phyloP scores from a whole-genome alignment of 495 filamentous ascomycete genomes.

The Tuber brumale region DNA sequence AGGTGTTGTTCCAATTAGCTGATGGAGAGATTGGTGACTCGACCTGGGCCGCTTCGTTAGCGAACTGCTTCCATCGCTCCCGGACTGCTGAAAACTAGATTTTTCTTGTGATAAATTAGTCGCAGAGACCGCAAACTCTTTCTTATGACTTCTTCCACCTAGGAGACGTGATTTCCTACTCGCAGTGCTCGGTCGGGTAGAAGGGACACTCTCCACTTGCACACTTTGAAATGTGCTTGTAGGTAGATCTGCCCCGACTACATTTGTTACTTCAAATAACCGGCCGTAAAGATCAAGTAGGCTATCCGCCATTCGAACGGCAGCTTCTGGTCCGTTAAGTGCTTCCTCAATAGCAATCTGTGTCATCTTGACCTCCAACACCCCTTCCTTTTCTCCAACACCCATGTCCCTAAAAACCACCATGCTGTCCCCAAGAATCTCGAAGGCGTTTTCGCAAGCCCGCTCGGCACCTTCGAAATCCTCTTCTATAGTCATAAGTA shows the following conservation, averaged over 20 bases:
- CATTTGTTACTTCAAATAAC: constrained; percentile 55
- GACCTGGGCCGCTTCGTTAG: constrained; percentile 36
- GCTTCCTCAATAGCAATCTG: constrained; percentile 80
- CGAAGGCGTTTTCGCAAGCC: constrained; percentile 84
- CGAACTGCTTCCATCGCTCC: constrained; percentile 2
- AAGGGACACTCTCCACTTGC: constrained; percentile 28
- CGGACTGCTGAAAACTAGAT: background rate
- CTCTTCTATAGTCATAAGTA: constrained; percentile 77
- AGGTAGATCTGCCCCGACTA: constrained; percentile 18
- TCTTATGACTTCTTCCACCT: constrained; percentile 35
- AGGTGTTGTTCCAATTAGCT: constrained; percentile 15
- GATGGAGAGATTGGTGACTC: constrained; percentile 35
- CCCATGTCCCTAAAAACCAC: constrained; percentile 35
- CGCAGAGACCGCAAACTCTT: constrained; percentile 34
- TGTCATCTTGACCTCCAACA: constrained; percentile 84
- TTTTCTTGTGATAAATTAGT: constrained; percentile 38
- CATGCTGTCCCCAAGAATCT: constrained; percentile 52
- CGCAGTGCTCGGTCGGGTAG: constrained; percentile 27
- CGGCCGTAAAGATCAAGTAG: constrained; percentile 70
- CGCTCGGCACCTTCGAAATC: constrained; percentile 73
- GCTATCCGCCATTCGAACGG: constrained; percentile 78
- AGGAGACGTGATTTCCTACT: constrained; percentile 36
- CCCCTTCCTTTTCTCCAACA: constrained; percentile 28
- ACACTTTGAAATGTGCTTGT: constrained; percentile 26
- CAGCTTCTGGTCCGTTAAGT: constrained; percentile 69